phyloP scores from a whole-genome alignment of 331 rosid species.

The Telfairia occidentalis region DNA sequence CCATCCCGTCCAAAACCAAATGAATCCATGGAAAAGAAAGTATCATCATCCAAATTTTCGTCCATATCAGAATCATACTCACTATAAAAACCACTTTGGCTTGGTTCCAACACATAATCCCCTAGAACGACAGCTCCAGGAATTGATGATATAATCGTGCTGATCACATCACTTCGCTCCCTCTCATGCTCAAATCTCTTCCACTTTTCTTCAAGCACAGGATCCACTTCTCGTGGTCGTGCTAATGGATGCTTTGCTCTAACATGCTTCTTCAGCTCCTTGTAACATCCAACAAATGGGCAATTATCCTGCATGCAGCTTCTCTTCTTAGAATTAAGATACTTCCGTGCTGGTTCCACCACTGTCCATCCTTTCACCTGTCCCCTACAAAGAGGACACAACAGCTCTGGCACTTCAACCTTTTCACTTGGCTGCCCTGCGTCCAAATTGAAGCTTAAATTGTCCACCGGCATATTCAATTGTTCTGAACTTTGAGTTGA shows the following conservation, averaged over 20 bases:
- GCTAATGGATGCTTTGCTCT: conserved; percentile 75
- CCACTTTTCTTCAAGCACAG: conserved; percentile 75
- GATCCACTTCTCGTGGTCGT: conserved; percentile 88
- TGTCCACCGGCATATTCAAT: conserved; percentile 15
- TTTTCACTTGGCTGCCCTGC: conserved; percentile 35
- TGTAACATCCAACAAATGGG: conserved; percentile 63
- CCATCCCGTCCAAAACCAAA: conserved; percentile 37
- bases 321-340: conserved; percentile 82
- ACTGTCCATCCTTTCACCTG: conserved; percentile 98
- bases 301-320: conserved; percentile 80
- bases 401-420: conserved; percentile 61
- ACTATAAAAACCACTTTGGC: conserved; percentile 36
- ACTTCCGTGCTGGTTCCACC: conserved; percentile 71
- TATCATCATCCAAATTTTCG: conserved; percentile 38
- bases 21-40: conserved; percentile 35
- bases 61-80: conserved; percentile 55
- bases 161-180: conserved; percentile 86
- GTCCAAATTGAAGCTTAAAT: conserved; percentile 27
- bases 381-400: conserved; percentile 90
- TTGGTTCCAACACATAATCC: conserved; percentile 90
- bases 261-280: conserved; percentile 76
- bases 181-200: conserved; percentile 81
- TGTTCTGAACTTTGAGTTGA: conserved; percentile 40
- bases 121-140: conserved; percentile 91
- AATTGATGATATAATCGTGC: conserved; percentile 74